Evolutionary conservation across 2,329 filamentous ascomycete genomes (phyloP).

Genomic region (Coniochaeta sp.): DNA sequence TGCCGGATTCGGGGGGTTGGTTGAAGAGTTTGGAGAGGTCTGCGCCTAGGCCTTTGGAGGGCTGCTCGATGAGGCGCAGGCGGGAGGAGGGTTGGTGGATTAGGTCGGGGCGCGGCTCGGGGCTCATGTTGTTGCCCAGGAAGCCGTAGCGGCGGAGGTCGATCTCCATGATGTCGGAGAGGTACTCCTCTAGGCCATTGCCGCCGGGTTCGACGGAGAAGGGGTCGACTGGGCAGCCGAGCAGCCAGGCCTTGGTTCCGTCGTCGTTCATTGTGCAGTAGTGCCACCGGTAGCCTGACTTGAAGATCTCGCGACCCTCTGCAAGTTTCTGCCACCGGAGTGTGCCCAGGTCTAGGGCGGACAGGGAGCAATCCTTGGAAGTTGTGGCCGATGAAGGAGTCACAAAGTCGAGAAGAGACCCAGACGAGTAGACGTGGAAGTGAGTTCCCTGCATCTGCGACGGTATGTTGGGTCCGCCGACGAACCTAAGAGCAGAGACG

Average conservation of each 20-base stretch:
- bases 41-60: conserved; percentile 66
- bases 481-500: conserved; percentile 84
- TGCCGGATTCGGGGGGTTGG: conserved; percentile 72
- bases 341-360: conserved; percentile 77
- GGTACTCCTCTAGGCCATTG: conserved; percentile 77
- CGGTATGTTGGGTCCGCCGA: conserved; percentile 78
- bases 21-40: conserved; percentile 88
- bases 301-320: conserved; percentile 90
- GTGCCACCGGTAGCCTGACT: conserved; percentile 89
- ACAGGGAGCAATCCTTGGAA: conserved; percentile 82
- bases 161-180: conserved; percentile 91
- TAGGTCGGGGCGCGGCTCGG: conserved; percentile 44
- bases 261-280: conserved; percentile 96
- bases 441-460: conserved; percentile 87
- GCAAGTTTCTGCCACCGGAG: conserved; percentile 93
- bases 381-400: conserved; percentile 85
- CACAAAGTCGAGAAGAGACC: conserved; percentile 86
- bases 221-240: conserved; percentile 81
- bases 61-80: conserved; percentile 40
- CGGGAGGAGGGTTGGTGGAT: conserved; percentile 37
- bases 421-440: conserved; percentile 92
- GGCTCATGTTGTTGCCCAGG: conserved; percentile 66
- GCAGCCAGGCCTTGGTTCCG: conserved; percentile 90
- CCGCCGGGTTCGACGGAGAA: conserved; percentile 57
- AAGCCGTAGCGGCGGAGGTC: conserved; percentile 89